These are phyloP conservation scores for Solanum chaucha DNA, from an alignment of 257 asterid genomes.

Conservation along the genomic window DNA sequence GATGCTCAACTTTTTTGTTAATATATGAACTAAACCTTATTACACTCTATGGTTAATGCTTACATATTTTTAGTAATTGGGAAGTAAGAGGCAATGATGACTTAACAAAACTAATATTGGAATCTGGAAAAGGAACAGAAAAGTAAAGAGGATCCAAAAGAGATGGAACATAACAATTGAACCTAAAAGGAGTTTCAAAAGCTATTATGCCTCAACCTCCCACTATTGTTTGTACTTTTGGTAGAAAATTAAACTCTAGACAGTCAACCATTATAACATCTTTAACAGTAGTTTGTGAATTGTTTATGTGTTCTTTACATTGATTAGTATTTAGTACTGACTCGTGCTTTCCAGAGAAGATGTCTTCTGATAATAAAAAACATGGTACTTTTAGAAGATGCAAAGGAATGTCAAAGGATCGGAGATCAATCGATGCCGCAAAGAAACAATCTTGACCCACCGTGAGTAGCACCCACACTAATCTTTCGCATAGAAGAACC, in stretches of 20 bases:
- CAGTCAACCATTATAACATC: background rate
- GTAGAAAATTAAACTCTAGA: background rate
- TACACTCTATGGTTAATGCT: background rate
- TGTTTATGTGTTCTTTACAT: background rate
- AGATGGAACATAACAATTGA: background rate
- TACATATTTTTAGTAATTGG: background rate
- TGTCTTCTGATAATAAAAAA: background rate
- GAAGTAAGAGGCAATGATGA: background rate
- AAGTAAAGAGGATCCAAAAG: background rate
- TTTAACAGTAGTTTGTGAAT: background rate
- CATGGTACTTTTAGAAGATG: background rate
- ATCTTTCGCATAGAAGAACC: no score
- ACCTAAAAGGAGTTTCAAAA: background rate
- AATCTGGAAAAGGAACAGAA: background rate
- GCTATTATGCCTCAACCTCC: background rate
- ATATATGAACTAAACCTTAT: background rate
- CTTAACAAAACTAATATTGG: background rate
- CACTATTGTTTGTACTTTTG: background rate
- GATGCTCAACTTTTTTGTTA: background rate
- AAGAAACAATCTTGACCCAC: background rate
- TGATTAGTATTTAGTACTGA: background rate
- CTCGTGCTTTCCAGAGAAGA: background rate
- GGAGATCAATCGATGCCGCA: background rate
- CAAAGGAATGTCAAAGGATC: background rate
- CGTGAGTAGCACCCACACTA: no score